These are phyloP conservation scores for Petunia secreta DNA, from an alignment of 257 asterid species.

Conservation along the genomic window DNA sequence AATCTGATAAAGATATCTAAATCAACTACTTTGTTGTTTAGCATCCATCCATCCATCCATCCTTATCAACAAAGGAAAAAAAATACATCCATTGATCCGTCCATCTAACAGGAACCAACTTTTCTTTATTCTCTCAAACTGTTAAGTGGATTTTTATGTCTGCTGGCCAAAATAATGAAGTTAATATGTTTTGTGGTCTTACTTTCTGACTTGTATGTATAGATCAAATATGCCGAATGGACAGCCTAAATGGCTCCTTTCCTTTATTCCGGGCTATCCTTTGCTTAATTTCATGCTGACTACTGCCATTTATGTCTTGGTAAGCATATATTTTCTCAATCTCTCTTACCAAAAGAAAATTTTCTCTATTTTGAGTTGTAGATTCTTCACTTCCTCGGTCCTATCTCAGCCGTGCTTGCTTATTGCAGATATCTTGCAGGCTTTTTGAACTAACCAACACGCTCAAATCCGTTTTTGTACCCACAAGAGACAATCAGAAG, in stretches of 20 bases:
- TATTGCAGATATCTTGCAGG: constrained; percentile 73
- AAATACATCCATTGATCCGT: not conserved
- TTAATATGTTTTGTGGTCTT: not conserved
- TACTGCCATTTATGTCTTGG: constrained; percentile 81
- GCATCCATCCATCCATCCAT: not conserved
- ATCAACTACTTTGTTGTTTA: not conserved
- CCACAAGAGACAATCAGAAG: constrained; percentile 70
- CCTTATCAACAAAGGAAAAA: not conserved
- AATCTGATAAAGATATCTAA: not conserved
- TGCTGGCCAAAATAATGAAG: not conserved
- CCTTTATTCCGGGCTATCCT: constrained; percentile 91
- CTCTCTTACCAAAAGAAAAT: no score
- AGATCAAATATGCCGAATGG: constrained; percentile 90
- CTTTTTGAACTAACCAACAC: constrained; percentile 90
- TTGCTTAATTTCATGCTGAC: constrained; percentile 95
- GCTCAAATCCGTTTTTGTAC: constrained; percentile 79
- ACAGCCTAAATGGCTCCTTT: constrained; percentile 97
- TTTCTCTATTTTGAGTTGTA: not conserved
- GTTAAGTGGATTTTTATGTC: not conserved
- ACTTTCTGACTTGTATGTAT: constrained; percentile 30
- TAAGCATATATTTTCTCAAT: constrained; percentile 37
- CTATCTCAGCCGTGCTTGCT: constrained; percentile 17
- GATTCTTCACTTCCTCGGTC: constrained; percentile 9
- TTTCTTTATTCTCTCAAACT: not conserved
- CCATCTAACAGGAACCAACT: not conserved